phyloP scores from a whole-genome alignment of 176 grass and related monocot species.

The Oryza officinalis region DNA sequence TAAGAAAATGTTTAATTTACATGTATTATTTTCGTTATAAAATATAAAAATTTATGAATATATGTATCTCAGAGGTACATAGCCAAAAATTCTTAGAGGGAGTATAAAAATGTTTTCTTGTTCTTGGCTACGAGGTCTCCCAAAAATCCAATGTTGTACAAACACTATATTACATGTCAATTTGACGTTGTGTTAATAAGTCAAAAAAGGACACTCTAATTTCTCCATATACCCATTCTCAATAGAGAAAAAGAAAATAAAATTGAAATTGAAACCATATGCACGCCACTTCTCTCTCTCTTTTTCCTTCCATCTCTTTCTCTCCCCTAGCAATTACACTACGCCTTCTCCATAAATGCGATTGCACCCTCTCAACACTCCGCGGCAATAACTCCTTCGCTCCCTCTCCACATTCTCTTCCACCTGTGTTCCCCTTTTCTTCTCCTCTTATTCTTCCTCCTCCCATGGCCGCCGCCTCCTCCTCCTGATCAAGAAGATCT shows the following conservation, averaged over 20 bases:
- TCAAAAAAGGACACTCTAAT: neutral
- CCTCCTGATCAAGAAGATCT: neutral
- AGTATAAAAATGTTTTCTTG: neutral
- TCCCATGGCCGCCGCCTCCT: conserved; percentile 40
- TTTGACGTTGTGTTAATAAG: neutral
- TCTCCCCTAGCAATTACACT: conserved; percentile 65
- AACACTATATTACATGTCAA: neutral
- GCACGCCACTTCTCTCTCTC: conserved; percentile 18
- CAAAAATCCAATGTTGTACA: neutral
- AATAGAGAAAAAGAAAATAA: neutral
- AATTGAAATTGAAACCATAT: conserved; percentile 2
- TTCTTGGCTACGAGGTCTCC: neutral
- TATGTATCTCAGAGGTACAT: too few relatives aligned
- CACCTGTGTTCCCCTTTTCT: conserved; percentile 64
- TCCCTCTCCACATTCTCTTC: conserved; percentile 70
- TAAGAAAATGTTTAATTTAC: neutral
- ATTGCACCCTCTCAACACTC: conserved; percentile 96
- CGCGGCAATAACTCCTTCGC: conserved; percentile 88
- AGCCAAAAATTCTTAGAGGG: too few relatives aligned
- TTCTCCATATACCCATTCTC: conserved; percentile 9
- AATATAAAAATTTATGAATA: too few relatives aligned
- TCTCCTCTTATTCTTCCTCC: conserved; percentile 40
- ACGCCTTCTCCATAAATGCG: conserved; percentile 90
- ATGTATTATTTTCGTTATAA: neutral
- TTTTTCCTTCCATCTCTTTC: conserved; percentile 10